phyloP scores from a whole-genome alignment of 331 rosid genomes.

The Acacia concinna region DNA sequence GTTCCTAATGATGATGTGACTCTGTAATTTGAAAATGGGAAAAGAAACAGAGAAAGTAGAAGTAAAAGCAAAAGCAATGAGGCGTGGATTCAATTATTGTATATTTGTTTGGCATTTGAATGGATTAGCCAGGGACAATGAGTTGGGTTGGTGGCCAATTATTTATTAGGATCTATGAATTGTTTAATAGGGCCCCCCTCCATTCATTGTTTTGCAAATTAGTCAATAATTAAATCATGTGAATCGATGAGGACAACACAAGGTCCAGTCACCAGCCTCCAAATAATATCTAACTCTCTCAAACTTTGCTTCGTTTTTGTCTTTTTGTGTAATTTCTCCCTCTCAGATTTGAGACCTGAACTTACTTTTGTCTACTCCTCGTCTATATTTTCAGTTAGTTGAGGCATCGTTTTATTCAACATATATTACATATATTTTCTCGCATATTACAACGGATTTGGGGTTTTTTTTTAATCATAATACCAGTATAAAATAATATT shows the following conservation, averaged over 20 bases:
- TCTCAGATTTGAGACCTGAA: not conserved
- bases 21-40: not conserved
- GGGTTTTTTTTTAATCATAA: too few species aligned
- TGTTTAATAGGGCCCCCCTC: not conserved
- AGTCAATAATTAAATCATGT: not conserved
- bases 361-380: not conserved
- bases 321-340: not conserved
- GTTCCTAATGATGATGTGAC: constrained; percentile 3
- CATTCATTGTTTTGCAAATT: not conserved
- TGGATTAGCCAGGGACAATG: not conserved
- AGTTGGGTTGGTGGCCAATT: constrained; percentile 2
- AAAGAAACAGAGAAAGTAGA: not conserved
- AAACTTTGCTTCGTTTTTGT: not conserved
- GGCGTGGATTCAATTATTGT: not conserved
- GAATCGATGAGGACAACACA: not conserved
- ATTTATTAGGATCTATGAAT: not conserved
- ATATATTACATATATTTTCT: not conserved
- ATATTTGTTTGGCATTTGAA: not conserved
- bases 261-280: not conserved
- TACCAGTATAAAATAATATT: too few species aligned
- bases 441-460: not conserved
- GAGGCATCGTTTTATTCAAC: not conserved
- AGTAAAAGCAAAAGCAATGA: not conserved
- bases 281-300: not conserved
- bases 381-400: not conserved